Conservation (phyloP, 2,329 filamentous ascomycete species). For the Thelonectria olida region DNA sequence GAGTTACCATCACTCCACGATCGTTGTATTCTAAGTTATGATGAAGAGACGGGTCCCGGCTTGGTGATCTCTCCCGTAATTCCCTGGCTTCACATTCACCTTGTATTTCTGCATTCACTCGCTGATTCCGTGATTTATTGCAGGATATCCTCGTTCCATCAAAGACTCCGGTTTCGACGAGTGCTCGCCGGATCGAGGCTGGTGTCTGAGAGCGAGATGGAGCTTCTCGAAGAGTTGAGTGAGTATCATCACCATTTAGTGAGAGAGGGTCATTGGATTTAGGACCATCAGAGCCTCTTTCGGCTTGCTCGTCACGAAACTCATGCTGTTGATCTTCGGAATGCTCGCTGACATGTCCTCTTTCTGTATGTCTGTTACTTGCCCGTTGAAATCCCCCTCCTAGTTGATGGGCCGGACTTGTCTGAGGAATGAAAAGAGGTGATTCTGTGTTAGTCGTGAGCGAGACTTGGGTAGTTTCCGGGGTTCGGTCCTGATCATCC, state of each 20-base stretch:
- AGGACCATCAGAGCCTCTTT: not conserved
- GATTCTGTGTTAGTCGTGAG: not conserved
- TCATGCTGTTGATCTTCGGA: not conserved
- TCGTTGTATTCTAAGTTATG: constrained; percentile 25
- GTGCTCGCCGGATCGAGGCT: constrained; percentile 13
- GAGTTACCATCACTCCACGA: constrained; percentile 31
- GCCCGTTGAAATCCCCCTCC: not conserved
- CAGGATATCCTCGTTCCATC: constrained; percentile 21
- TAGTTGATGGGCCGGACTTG: not conserved
- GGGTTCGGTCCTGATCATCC: not conserved
- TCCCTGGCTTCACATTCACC: too few species aligned
- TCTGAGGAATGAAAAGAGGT: not conserved
- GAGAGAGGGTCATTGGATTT: not conserved
- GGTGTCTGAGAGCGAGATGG: not conserved
- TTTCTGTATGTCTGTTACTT: not conserved
- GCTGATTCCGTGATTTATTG: not conserved
- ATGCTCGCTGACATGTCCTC: not conserved
- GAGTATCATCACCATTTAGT: not conserved
- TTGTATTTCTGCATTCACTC: not conserved
- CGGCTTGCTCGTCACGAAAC: not conserved
- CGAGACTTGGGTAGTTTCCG: not conserved
- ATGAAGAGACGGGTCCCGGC: not conserved
- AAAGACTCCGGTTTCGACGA: constrained; percentile 33
- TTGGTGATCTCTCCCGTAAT: not conserved
- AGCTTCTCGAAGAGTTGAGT: not conserved